Evolutionary conservation across 306 rosid genomes (phyloP).

Genomic region (Trifolium dubium): DNA sequence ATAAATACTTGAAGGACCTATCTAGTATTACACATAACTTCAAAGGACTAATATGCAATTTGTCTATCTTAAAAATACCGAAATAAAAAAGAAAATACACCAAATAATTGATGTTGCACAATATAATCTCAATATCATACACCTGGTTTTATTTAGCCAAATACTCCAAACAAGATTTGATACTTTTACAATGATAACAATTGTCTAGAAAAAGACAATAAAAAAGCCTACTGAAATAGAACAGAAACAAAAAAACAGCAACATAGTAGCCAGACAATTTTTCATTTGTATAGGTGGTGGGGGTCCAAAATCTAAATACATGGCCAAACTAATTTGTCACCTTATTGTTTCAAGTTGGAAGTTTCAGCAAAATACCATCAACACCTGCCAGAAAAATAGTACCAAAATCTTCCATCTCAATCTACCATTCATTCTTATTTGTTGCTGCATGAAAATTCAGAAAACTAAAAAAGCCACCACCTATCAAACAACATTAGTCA

Average conservation of each 20-base stretch:
- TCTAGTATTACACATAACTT: too few relatives aligned
- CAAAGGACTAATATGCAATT: neutral
- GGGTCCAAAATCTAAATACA: conserved; percentile 31
- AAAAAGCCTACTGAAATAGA: conserved; percentile 22
- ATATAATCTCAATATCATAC: neutral
- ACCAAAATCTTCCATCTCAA: conserved; percentile 27
- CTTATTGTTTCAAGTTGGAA: conserved; percentile 38
- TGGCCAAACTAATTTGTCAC: conserved; percentile 39
- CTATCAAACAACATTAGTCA: conserved; percentile 37
- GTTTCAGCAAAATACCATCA: conserved; percentile 34
- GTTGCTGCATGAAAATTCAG: conserved; percentile 25
- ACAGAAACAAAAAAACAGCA: conserved; percentile 33
- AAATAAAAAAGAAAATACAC: neutral
- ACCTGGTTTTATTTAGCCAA: conserved; percentile 34
- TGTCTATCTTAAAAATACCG: neutral
- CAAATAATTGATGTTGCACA: conserved; percentile 10
- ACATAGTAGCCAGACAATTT: conserved; percentile 24
- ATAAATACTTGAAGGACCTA: neutral
- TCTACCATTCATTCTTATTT: conserved; percentile 37
- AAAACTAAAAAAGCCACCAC: conserved; percentile 13
- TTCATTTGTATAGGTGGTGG: neutral
- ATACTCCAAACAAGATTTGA: conserved; percentile 13
- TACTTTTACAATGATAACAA: conserved; percentile 14
- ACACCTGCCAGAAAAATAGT: conserved; percentile 31
- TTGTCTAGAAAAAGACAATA: conserved; percentile 41